Evolutionary conservation across 2,329 filamentous ascomycete species (phyloP).

Genomic region (Trichoderma sp.): DNA sequence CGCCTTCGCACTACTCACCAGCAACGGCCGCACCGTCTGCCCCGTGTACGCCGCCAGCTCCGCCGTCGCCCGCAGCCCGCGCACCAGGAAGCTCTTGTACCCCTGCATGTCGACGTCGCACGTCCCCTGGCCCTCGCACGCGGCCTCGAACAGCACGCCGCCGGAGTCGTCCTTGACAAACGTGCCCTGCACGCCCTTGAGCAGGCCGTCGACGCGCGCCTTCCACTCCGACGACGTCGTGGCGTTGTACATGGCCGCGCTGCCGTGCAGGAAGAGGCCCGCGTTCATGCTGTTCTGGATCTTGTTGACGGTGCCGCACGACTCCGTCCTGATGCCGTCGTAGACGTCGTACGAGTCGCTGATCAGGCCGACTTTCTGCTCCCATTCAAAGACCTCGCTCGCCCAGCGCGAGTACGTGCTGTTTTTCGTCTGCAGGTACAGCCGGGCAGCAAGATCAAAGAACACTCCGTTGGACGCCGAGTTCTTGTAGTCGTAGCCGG

Average conservation of each 20-base stretch:
- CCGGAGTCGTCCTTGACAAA: conserved; percentile 47
- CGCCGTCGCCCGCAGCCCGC: conserved; percentile 56
- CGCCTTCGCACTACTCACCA: conserved; percentile 54
- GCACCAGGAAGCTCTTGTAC: conserved; percentile 62
- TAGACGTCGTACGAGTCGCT: conserved; percentile 61
- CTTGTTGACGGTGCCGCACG: conserved; percentile 55
- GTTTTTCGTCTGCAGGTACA: conserved; percentile 70
- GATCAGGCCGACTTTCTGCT: conserved; percentile 57
- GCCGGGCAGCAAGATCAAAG: conserved; percentile 65
- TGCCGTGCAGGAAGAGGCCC: conserved; percentile 58
- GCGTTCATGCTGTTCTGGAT: conserved; percentile 62
- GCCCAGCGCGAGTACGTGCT: conserved; percentile 65
- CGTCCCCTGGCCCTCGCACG: conserved; percentile 60
- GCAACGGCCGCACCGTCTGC: conserved; percentile 51
- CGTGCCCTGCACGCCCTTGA: conserved; percentile 40
- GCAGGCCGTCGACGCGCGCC: conserved; percentile 47
- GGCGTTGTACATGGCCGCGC: conserved; percentile 65
- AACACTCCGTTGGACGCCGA: conserved; percentile 60
- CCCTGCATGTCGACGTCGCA: conserved; percentile 65
- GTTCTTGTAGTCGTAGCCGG: conserved; percentile 61
- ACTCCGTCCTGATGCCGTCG: conserved; percentile 56
- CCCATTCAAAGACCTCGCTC: conserved; percentile 64
- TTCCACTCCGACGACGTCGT: conserved; percentile 53
- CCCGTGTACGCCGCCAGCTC: conserved; percentile 57
- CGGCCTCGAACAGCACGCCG: conserved; percentile 62